phyloP scores from a whole-genome alignment of 257 asterid genomes.

The Echium plantagineum region DNA sequence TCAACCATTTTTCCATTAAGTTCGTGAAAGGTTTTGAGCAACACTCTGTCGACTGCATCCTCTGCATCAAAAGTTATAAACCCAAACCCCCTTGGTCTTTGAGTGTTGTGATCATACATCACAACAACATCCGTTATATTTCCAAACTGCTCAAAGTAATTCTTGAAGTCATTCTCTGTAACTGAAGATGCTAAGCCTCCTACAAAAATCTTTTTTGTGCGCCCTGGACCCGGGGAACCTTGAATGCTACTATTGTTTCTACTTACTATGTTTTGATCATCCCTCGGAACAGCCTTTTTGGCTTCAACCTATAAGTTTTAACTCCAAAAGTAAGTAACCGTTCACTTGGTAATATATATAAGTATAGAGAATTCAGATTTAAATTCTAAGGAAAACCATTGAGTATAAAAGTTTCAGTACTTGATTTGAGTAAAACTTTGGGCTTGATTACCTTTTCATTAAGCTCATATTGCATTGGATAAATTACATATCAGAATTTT shows the following conservation, averaged over 20 bases:
- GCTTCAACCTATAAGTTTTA: slow-evolving; percentile 62
- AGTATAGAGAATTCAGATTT: background rate
- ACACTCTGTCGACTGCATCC: slow-evolving; percentile 66
- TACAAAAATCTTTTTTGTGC: slow-evolving; percentile 81
- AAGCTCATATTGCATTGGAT: background rate
- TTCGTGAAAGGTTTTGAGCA: slow-evolving; percentile 66
- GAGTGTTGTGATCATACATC: slow-evolving; percentile 84
- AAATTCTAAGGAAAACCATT: background rate
- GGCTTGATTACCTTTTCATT: background rate
- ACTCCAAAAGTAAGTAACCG: slow-evolving; percentile 10
- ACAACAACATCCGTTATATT: slow-evolving; percentile 60
- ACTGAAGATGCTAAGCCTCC: slow-evolving; percentile 87
- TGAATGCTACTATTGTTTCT: slow-evolving; percentile 54
- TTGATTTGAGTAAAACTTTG: background rate
- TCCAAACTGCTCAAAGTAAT: slow-evolving; percentile 70
- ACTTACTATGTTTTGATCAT: slow-evolving; percentile 46
- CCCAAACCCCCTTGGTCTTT: slow-evolving; percentile 78
- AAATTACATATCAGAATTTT: background rate
- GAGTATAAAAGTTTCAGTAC: no score
- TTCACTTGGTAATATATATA: background rate
- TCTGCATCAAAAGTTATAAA: slow-evolving; percentile 70
- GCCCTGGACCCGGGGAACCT: slow-evolving; percentile 69
- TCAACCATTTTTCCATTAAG: slow-evolving; percentile 81
- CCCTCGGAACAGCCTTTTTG: slow-evolving; percentile 82
- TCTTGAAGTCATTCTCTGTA: slow-evolving; percentile 62